phyloP scores from a whole-genome alignment of 2,329 filamentous ascomycete genomes.

The Aspergillaceae sp. region DNA sequence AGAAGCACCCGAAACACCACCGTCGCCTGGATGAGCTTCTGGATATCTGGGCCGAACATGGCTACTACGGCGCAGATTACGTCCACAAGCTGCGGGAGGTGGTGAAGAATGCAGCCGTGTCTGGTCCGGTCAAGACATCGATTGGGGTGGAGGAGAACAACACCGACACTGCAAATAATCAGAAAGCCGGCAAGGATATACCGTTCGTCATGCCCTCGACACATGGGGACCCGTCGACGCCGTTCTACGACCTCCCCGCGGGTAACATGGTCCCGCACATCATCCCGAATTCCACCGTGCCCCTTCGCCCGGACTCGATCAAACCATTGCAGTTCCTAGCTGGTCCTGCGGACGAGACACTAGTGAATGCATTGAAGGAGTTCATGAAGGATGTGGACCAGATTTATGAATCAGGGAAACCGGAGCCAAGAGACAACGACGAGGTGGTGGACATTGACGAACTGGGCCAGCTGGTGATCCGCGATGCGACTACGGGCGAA shows the following conservation, averaged over 20 bases:
- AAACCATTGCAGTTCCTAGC: conserved; percentile 62
- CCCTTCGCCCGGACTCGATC: conserved; percentile 63
- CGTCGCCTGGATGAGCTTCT: conserved; percentile 58
- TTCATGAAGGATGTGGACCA: conserved; percentile 62
- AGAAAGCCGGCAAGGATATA: conserved; percentile 42
- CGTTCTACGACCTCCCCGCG: conserved; percentile 76
- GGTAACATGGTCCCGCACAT: conserved; percentile 73
- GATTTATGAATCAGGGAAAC: conserved; percentile 53
- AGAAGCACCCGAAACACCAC: conserved; percentile 56
- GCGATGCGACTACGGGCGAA: conserved; percentile 59
- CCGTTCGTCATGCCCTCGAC: conserved; percentile 65
- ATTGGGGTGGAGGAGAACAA: conserved; percentile 17
- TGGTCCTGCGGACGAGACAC: conserved; percentile 58
- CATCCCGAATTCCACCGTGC: conserved; percentile 62
- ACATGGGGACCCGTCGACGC: conserved; percentile 64
- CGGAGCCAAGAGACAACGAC: conserved; percentile 37
- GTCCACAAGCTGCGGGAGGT: conserved; percentile 53
- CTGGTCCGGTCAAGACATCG: conserved; percentile 22
- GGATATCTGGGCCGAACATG: conserved; percentile 59
- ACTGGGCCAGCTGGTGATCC: conserved; percentile 59
- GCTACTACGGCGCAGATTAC: conserved; percentile 50
- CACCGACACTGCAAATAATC: conserved; percentile 24
- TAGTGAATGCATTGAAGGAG: conserved; percentile 60
- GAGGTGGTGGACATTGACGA: conserved; percentile 59
- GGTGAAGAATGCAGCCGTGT: conserved; percentile 39